Percentiles rank a stretch among this genome's conserved stretches.
Evolutionary conservation across 768 basidiomycete genomes (phyloP).

Genomic region (Ramaria rubella): DNA sequence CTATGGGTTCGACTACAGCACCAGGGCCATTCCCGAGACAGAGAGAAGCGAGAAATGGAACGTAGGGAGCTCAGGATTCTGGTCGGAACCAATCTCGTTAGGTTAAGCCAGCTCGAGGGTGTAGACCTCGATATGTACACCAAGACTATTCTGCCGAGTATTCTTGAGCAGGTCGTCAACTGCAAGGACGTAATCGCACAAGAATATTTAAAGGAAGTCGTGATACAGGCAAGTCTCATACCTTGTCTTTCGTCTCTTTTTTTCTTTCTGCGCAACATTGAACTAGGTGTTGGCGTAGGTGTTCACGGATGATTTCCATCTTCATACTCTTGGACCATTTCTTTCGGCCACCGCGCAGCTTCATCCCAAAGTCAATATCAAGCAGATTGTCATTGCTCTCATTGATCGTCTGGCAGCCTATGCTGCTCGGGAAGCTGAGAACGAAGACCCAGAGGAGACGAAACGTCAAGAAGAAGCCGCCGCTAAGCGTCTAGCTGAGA

Average conservation of each 20-base stretch:
- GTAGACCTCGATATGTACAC: slow-evolving; percentile 93
- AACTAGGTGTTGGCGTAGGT: slow-evolving; percentile 47
- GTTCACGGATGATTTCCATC: slow-evolving; percentile 97
- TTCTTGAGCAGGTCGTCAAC: slow-evolving; percentile 94
- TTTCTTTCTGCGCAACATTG: not conserved
- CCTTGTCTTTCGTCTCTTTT: not conserved
- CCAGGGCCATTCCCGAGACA: slow-evolving; percentile 93
- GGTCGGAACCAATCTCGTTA: slow-evolving; percentile 96
- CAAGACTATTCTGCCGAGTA: slow-evolving; percentile 77
- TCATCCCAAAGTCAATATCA: slow-evolving; percentile 98
- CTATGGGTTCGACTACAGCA: slow-evolving; percentile 99
- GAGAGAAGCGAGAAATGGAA: slow-evolving; percentile 96
- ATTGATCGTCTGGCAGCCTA: slow-evolving; percentile 95
- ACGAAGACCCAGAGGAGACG: slow-evolving; percentile 90
- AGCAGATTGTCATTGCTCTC: slow-evolving; percentile 94
- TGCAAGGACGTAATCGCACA: slow-evolving; percentile 99
- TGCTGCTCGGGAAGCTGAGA: slow-evolving; percentile 96
- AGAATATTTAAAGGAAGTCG: slow-evolving; percentile 99
- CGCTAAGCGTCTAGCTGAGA: slow-evolving; percentile 79
- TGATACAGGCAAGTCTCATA: slow-evolving; percentile 77
- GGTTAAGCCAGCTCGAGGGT: slow-evolving; percentile 91
- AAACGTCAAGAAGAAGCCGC: slow-evolving; percentile 92
- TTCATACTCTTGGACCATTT: slow-evolving; percentile 94
- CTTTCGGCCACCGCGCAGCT: slow-evolving; percentile 92
- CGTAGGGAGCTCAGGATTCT: slow-evolving; percentile 91